Evolutionary conservation across 2,329 filamentous ascomycete species (phyloP).

Genomic region (Ophiostoma angusticollis): DNA sequence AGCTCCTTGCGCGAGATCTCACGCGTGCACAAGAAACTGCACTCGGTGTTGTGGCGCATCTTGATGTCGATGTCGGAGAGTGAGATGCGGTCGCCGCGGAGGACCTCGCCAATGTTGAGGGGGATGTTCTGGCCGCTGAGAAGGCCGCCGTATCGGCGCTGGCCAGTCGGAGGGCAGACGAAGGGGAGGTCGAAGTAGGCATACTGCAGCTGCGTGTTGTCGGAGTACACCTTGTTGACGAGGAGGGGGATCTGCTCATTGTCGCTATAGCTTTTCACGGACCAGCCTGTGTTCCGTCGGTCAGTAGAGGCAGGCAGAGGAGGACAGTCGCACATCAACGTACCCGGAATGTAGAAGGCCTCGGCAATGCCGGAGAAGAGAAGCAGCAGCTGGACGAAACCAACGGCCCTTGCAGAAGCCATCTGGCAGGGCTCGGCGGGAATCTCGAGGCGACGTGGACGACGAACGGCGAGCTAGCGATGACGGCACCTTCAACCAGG

Average conservation of each 20-base stretch:
- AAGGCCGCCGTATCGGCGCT: conserved; percentile 50
- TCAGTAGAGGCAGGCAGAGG: not conserved
- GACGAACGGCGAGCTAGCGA: conserved; percentile 1
- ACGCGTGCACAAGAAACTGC: conserved; percentile 57
- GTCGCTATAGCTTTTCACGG: conserved; percentile 65
- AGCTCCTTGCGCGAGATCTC: conserved; percentile 53
- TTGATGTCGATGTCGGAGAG: conserved; percentile 70
- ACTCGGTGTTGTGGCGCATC: conserved; percentile 65
- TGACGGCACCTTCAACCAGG: not conserved
- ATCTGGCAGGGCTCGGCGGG: conserved; percentile 4
- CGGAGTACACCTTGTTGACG: conserved; percentile 85
- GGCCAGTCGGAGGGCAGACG: conserved; percentile 66
- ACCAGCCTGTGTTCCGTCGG: conserved; percentile 48
- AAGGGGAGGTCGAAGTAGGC: conserved; percentile 83
- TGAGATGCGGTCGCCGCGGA: conserved; percentile 75
- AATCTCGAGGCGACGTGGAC: conserved; percentile 1
- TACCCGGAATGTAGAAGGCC: conserved; percentile 82
- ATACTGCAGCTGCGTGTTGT: conserved; percentile 82
- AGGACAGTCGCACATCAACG: conserved; percentile 14
- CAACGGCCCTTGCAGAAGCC: conserved; percentile 28
- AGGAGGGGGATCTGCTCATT: conserved; percentile 70
- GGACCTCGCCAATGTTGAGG: conserved; percentile 74
- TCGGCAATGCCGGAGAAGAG: conserved; percentile 32
- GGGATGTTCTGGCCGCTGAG: conserved; percentile 66
- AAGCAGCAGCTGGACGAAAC: conserved; percentile 27